These are phyloP conservation scores for Gossypium australe DNA, from an alignment of 345 rosid genomes.

Conservation along the genomic window DNA sequence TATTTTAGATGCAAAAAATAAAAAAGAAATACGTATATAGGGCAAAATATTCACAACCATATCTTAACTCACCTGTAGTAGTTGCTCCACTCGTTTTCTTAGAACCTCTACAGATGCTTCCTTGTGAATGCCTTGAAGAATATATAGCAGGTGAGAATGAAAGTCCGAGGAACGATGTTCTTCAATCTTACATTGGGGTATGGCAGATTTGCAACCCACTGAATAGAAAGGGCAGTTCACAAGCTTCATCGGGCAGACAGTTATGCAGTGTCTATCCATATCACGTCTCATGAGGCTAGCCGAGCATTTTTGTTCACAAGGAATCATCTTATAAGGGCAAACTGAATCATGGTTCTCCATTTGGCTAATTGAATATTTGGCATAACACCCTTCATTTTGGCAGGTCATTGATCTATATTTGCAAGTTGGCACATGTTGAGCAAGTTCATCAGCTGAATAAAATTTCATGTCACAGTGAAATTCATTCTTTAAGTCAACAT, in stretches of 20 bases:
- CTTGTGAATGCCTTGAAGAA: constrained; percentile 55
- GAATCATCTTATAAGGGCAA: constrained; percentile 79
- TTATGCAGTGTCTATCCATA: constrained; percentile 91
- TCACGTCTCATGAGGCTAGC: constrained; percentile 63
- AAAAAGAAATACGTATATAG: background rate
- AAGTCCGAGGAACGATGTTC: constrained; percentile 48
- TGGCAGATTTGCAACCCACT: constrained; percentile 59
- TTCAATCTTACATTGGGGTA: constrained; percentile 47
- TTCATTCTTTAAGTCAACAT: constrained; percentile 62
- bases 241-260: constrained; percentile 79
- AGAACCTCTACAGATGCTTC: constrained; percentile 54
- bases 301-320: constrained; percentile 72
- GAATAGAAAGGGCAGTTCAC: constrained; percentile 73
- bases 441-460: constrained; percentile 43
- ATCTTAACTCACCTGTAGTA: constrained; percentile 42
- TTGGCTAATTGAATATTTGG: constrained; percentile 42
- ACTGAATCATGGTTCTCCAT: constrained; percentile 55
- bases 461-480: constrained; percentile 71
- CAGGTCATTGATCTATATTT: constrained; percentile 63
- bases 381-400: constrained; percentile 57
- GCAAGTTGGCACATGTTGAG: constrained; percentile 39
- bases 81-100: constrained; percentile 43
- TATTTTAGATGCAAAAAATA: background rate
- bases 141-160: constrained; percentile 49
- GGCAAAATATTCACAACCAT: background rate